These are phyloP conservation scores for Pseudognaphalium luteoalbum DNA, from an alignment of 129 eudicot genomes.

Conservation along the genomic window DNA sequence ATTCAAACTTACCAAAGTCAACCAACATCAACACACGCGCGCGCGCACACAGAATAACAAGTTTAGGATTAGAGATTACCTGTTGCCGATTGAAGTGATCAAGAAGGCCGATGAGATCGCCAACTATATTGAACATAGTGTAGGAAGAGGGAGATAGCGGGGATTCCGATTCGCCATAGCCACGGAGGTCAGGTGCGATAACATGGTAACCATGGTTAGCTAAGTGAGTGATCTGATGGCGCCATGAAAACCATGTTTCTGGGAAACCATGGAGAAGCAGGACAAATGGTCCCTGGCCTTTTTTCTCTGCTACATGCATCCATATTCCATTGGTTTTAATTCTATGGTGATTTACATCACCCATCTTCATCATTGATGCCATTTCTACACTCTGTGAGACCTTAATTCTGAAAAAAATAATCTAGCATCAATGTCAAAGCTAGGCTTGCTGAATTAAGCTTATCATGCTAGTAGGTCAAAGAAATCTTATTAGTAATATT, in stretches of 20 bases:
- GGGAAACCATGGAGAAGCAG: slow-evolving; percentile 67
- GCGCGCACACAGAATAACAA: not conserved
- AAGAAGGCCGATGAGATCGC: slow-evolving; percentile 57
- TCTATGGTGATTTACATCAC: slow-evolving; percentile 41
- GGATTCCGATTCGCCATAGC: slow-evolving; percentile 55
- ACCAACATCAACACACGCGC: not conserved
- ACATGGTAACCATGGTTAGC: slow-evolving; percentile 58
- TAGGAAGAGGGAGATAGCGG: slow-evolving; percentile 50
- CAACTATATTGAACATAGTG: slow-evolving; percentile 52
- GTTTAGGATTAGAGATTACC: slow-evolving; percentile 24
- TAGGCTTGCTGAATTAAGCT: not conserved
- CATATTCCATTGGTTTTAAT: slow-evolving; percentile 56
- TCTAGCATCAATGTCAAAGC: too few relatives aligned
- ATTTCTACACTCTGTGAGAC: not conserved
- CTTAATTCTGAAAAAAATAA: not conserved
- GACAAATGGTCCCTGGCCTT: slow-evolving; percentile 50
- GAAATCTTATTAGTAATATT: not conserved
- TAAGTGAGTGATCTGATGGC: slow-evolving; percentile 46
- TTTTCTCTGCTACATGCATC: slow-evolving; percentile 55
- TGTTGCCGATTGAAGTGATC: slow-evolving; percentile 49
- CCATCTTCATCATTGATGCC: slow-evolving; percentile 17
- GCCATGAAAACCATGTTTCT: slow-evolving; percentile 57
- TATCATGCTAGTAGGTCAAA: not conserved
- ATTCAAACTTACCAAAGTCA: not conserved
- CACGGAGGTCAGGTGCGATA: slow-evolving; percentile 61